phyloP scores from a whole-genome alignment of 164 flowering plant species.

The Macadamia tetraphylla region DNA sequence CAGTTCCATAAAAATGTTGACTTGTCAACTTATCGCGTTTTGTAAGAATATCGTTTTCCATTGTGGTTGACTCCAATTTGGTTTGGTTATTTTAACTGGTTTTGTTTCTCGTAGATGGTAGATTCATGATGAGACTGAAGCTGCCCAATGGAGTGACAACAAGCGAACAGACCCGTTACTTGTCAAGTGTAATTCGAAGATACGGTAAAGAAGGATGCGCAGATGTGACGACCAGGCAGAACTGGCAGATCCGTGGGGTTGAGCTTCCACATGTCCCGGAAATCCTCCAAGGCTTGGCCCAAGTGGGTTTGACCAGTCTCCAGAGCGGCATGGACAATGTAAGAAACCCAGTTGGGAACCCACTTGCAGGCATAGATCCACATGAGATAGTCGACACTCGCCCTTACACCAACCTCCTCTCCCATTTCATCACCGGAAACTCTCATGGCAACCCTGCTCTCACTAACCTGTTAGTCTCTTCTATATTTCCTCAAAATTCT shows the following conservation, averaged over 20 bases:
- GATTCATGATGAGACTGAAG: conserved; percentile 97
- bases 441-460: conserved; percentile 63
- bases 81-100: no score
- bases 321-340: conserved; percentile 99
- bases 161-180: conserved; percentile 69
- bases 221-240: conserved; percentile 91
- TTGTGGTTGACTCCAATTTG: no score
- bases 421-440: conserved; percentile 74
- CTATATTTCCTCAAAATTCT: background rate
- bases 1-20: no score
- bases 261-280: conserved; percentile 83
- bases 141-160: conserved; percentile 97
- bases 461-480: conserved; percentile 65
- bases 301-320: conserved; percentile 81
- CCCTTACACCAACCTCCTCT: conserved; percentile 69
- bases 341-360: conserved; percentile 92
- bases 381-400: conserved; percentile 83
- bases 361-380: conserved; percentile 89
- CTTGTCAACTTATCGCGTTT: no score
- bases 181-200: conserved; percentile 68
- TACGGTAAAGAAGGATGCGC: conserved; percentile 91
- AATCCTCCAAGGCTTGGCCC: conserved; percentile 59
- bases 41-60: no score
- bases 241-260: conserved; percentile 97
- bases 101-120: conserved; percentile 39